phyloP scores from a whole-genome alignment of 148 eudicot genomes.

The Camellia sinensis region DNA sequence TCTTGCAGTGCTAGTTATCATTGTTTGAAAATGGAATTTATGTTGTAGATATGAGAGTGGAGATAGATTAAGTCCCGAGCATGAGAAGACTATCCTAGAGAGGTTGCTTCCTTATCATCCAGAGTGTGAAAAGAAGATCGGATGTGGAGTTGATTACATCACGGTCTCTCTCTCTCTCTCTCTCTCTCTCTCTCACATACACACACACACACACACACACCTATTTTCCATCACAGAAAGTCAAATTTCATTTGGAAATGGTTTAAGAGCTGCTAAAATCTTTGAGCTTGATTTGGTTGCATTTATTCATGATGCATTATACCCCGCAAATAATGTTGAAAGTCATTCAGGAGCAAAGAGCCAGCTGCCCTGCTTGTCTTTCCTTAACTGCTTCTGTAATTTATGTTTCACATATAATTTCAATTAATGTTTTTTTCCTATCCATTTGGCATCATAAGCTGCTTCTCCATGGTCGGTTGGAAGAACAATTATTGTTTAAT shows the following conservation, averaged over 20 bases:
- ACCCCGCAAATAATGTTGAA: neutral
- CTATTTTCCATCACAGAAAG: neutral
- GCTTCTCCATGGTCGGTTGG: neutral
- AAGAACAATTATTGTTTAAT: neutral
- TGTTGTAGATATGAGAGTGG: conserved; percentile 69
- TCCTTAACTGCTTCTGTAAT: neutral
- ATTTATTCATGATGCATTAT: neutral
- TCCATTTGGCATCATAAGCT: neutral
- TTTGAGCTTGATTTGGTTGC: neutral
- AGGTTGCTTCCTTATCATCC: conserved; percentile 88
- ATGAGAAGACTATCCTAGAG: conserved; percentile 69
- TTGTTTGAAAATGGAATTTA: conserved; percentile 16
- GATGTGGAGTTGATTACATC: conserved; percentile 83
- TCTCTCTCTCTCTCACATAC: too few relatives aligned
- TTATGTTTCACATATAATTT: neutral
- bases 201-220: too few relatives aligned
- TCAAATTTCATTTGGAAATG: neutral
- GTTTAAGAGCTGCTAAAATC: neutral
- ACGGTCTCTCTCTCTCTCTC: conserved; percentile 57
- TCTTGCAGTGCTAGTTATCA: conserved; percentile 7
- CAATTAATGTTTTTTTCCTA: neutral
- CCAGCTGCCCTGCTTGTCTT: neutral
- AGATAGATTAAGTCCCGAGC: conserved; percentile 71
- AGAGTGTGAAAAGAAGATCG: conserved; percentile 74
- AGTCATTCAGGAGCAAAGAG: too few relatives aligned